phyloP scores from a whole-genome alignment of 2,329 filamentous ascomycete genomes.

The Diaporthe ilicicola region DNA sequence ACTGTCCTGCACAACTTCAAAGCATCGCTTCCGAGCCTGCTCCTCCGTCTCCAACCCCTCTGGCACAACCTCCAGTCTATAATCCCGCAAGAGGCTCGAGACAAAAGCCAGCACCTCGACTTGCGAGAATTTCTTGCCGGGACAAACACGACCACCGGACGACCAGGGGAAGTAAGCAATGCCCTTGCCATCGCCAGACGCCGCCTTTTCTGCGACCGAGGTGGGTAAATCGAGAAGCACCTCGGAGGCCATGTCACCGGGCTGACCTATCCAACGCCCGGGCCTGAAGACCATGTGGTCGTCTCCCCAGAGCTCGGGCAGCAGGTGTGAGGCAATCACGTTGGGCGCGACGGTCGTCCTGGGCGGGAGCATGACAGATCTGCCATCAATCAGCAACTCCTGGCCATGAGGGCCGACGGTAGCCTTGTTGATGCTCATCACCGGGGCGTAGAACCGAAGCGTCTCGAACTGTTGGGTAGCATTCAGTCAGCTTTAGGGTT shows the following conservation, averaged over 20 bases:
- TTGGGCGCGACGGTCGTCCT: conserved; percentile 4
- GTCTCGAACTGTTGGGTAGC: background rate
- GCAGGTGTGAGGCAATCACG: background rate
- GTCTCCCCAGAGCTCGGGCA: conserved; percentile 5
- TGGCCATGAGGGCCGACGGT: conserved; percentile 7
- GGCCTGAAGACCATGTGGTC: background rate
- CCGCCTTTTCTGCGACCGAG: background rate
- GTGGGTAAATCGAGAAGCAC: background rate
- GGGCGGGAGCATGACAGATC: background rate
- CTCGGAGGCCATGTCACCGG: background rate
- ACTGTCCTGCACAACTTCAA: background rate
- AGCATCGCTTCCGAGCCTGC: background rate
- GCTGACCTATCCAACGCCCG: conserved; percentile 44
- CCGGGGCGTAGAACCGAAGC: conserved; percentile 5
- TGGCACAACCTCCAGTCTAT: background rate
- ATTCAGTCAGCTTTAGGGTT: background rate
- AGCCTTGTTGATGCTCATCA: conserved; percentile 3
- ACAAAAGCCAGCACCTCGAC: background rate
- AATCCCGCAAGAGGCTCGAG: background rate
- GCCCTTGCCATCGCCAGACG: background rate
- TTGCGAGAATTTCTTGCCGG: conserved; percentile 5
- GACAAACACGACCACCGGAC: background rate
- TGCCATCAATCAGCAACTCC: background rate
- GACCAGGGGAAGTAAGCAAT: background rate
- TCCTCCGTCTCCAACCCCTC: background rate